A percentile compares a stretch with the other conserved stretches of the same genome.
Evolutionary conservation across 768 basidiomycete genomes (phyloP).

Genomic region (Zangia roseola): DNA sequence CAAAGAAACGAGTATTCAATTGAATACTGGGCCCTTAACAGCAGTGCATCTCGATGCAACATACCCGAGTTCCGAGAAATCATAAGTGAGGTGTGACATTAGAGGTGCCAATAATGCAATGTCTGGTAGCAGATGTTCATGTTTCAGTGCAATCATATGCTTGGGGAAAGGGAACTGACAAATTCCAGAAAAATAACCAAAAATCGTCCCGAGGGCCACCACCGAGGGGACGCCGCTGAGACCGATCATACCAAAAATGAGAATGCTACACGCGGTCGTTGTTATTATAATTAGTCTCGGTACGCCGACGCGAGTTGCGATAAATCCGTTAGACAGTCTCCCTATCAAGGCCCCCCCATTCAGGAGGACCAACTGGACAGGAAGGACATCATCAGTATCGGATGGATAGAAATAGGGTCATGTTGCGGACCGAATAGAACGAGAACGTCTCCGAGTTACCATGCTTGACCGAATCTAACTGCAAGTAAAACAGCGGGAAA

Average conservation of each 20-base stretch:
- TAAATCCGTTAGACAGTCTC: constrained; percentile 44
- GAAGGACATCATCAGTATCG: background rate
- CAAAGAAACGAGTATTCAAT: background rate
- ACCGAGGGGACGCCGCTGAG: constrained; percentile 35
- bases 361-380: constrained; percentile 45
- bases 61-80: constrained; percentile 53
- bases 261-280: constrained; percentile 29
- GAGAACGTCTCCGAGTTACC: constrained; percentile 46
- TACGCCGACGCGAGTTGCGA: constrained; percentile 44
- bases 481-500: constrained; percentile 56
- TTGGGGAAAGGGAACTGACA: constrained; percentile 27
- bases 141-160: background rate
- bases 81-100: constrained; percentile 42
- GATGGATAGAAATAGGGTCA: background rate
- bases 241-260: constrained; percentile 46
- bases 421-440: constrained; percentile 49
- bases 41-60: background rate
- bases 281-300: constrained; percentile 41
- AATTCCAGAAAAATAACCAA: constrained; percentile 48
- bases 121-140: constrained; percentile 19
- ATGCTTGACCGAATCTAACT: constrained; percentile 50
- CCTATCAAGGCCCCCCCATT: constrained; percentile 54
- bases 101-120: constrained; percentile 42
- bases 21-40: background rate
- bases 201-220: constrained; percentile 40